Evolutionary conservation across 805 yeast species (phyloP).

Genomic region (Barnettozyma vustinii): DNA sequence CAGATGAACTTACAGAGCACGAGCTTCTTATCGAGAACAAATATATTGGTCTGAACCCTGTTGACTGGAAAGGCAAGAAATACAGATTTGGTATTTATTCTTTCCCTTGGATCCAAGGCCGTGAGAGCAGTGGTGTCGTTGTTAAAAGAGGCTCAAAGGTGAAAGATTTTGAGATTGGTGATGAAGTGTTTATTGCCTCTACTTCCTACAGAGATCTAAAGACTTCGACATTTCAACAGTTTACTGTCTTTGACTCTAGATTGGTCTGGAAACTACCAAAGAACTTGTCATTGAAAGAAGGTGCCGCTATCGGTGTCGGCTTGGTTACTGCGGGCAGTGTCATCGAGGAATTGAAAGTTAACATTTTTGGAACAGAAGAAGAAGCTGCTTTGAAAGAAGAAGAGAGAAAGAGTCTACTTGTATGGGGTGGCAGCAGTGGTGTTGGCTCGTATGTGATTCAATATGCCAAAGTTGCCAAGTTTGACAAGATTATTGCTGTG

Average conservation of each 20-base stretch:
- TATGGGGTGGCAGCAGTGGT: slow-evolving; percentile 48
- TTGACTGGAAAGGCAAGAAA: slow-evolving; percentile 45
- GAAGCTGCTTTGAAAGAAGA: slow-evolving; percentile 5
- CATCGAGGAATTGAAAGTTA: slow-evolving; percentile 23
- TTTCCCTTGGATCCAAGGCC: slow-evolving; percentile 47
- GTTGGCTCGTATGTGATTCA: slow-evolving; percentile 41
- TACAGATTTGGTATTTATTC: slow-evolving; percentile 41
- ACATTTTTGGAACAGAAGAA: slow-evolving; percentile 16
- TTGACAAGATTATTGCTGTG: slow-evolving; percentile 36
- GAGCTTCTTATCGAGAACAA: slow-evolving; percentile 29
- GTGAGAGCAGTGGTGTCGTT: slow-evolving; percentile 40
- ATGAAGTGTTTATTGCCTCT: slow-evolving; percentile 39
- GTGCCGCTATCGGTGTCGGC: slow-evolving; percentile 44
- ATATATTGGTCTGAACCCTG: slow-evolving; percentile 40
- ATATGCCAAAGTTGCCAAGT: slow-evolving; percentile 35
- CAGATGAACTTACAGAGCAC: slow-evolving; percentile 22
- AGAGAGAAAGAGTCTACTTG: slow-evolving; percentile 23
- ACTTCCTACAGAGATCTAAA: slow-evolving; percentile 42
- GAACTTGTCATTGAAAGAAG: slow-evolving; percentile 31
- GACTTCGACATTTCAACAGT: slow-evolving; percentile 44
- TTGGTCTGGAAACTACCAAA: slow-evolving; percentile 40
- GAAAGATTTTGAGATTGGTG: slow-evolving; percentile 27
- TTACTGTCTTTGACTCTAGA: slow-evolving; percentile 38
- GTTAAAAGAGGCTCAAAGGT: slow-evolving; percentile 32
- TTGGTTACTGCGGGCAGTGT: slow-evolving; percentile 39